phyloP scores from a whole-genome alignment of 768 basidiomycete species.

The Lentinula raphanica region DNA sequence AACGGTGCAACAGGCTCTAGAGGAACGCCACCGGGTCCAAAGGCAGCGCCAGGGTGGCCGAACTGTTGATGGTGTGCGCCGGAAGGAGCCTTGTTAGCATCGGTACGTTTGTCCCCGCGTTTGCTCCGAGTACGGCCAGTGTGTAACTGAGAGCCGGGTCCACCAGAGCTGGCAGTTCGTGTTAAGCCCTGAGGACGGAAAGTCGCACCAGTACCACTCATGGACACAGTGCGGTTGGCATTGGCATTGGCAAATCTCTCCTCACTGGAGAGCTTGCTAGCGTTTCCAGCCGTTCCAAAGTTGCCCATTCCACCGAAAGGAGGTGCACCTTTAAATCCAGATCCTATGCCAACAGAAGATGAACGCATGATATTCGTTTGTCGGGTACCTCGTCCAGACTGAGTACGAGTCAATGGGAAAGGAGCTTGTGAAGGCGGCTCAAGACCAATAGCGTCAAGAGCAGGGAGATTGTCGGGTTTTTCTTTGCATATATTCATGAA shows the following conservation, averaged over 20 bases:
- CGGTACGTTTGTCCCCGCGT: conserved; percentile 72
- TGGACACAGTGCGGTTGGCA: conserved; percentile 48
- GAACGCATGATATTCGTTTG: conserved; percentile 39
- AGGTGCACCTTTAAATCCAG: conserved; percentile 47
- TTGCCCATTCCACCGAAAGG: conserved; percentile 59
- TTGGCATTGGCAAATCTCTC: conserved; percentile 57
- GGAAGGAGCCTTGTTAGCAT: conserved; percentile 43
- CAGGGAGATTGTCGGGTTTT: conserved; percentile 86
- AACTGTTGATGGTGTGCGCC: conserved; percentile 9
- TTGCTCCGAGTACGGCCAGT: conserved; percentile 67
- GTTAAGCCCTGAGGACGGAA: conserved; percentile 60
- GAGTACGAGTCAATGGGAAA: conserved; percentile 51
- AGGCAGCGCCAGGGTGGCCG: conserved; percentile 18
- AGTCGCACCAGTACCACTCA: conserved; percentile 44
- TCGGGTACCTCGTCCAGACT: conserved; percentile 51
- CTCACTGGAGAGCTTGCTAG: conserved; percentile 58
- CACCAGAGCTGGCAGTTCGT: conserved; percentile 64
- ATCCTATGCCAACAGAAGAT: conserved; percentile 23
- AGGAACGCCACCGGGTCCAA: conserved; percentile 20
- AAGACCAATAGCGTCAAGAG: conserved; percentile 87
- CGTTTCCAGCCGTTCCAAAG: conserved; percentile 44
- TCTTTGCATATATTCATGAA: conserved; percentile 95
- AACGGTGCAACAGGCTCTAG: conserved; percentile 76
- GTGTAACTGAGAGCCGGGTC: conserved; percentile 44
- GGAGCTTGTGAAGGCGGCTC: conserved; percentile 62